phyloP scores from a whole-genome alignment of 495 filamentous ascomycete genomes.

The Umbilicaria muhlenbergii region DNA sequence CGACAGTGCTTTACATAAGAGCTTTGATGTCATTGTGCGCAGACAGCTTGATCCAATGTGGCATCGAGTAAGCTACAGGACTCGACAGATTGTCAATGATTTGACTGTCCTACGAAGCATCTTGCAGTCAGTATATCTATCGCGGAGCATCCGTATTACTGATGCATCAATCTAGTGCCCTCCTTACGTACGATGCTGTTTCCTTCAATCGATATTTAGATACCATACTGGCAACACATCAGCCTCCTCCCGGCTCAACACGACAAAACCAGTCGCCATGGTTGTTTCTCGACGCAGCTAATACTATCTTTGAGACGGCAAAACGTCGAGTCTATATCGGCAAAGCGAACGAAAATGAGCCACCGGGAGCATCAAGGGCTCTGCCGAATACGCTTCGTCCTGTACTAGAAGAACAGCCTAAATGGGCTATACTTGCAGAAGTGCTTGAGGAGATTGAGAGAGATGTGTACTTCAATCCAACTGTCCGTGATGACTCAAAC shows the following conservation, averaged over 20 bases:
- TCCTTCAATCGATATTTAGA: constrained; percentile 88
- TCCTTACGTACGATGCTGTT: constrained; percentile 81
- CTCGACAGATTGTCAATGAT: constrained; percentile 83
- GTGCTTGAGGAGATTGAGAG: constrained; percentile 86
- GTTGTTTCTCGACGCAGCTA: constrained; percentile 90
- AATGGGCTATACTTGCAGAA: constrained; percentile 78
- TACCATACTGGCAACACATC: constrained; percentile 80
- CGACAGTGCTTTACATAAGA: constrained; percentile 84
- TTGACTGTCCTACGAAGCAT: constrained; percentile 74
- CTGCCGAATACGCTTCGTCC: constrained; percentile 61
- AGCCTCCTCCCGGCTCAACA: constrained; percentile 75
- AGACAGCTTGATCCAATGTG: constrained; percentile 91
- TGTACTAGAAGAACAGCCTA: constrained; percentile 87
- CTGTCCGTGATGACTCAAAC: constrained; percentile 65
- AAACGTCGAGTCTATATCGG: constrained; percentile 81
- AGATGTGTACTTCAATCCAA: constrained; percentile 73
- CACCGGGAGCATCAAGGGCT: constrained; percentile 17
- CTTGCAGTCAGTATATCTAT: constrained; percentile 42
- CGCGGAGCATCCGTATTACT: constrained; percentile 3
- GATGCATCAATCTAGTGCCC: constrained; percentile 23
- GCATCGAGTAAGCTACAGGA: constrained; percentile 92
- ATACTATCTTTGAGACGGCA: constrained; percentile 84
- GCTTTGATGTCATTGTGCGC: constrained; percentile 77
- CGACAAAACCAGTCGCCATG: constrained; percentile 84
- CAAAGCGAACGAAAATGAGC: constrained; percentile 32